Evolutionary conservation across 2,329 filamentous ascomycete genomes (phyloP).

Genomic region (Fusarium sublunatum): DNA sequence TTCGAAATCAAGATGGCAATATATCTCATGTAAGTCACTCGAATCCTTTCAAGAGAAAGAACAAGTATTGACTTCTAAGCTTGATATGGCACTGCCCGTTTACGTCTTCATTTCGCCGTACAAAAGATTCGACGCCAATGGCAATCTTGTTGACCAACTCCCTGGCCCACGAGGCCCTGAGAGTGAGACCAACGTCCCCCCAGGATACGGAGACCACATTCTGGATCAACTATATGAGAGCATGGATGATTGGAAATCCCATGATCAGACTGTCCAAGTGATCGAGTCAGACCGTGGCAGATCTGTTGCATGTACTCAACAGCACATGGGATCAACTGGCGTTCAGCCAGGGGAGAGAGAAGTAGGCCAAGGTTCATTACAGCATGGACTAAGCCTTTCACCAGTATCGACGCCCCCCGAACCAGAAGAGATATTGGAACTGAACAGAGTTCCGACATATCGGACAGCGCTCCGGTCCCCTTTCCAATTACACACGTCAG

Average conservation of each 20-base stretch:
- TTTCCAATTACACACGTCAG: constrained; percentile 62
- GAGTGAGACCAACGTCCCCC: constrained; percentile 76
- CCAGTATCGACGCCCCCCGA: constrained; percentile 63
- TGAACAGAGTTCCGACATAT: constrained; percentile 81
- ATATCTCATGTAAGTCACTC: constrained; percentile 78
- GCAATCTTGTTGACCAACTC: constrained; percentile 74
- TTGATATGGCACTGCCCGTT: constrained; percentile 88
- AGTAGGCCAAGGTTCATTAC: not conserved
- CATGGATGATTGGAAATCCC: constrained; percentile 82
- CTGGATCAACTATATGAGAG: constrained; percentile 93
- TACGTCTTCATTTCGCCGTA: constrained; percentile 95
- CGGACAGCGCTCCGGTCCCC: constrained; percentile 76
- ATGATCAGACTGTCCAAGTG: constrained; percentile 67
- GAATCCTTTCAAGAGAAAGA: too few species aligned
- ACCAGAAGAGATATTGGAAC: constrained; percentile 69
- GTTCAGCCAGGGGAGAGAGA: constrained; percentile 55
- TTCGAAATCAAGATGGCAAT: constrained; percentile 94
- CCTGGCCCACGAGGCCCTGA: constrained; percentile 61
- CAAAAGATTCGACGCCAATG: constrained; percentile 85
- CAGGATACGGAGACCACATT: constrained; percentile 88
- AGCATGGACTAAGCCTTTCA: constrained; percentile 54
- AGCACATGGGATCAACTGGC: constrained; percentile 47
- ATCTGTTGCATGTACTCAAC: constrained; percentile 53
- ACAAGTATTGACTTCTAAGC: constrained; percentile 54
- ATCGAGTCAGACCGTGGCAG: constrained; percentile 74